Evolutionary conservation across 1,139 yeast species (phyloP), one percentile per base, ranked within the genome.

Genomic region (Komagataea norvegica): DNA sequence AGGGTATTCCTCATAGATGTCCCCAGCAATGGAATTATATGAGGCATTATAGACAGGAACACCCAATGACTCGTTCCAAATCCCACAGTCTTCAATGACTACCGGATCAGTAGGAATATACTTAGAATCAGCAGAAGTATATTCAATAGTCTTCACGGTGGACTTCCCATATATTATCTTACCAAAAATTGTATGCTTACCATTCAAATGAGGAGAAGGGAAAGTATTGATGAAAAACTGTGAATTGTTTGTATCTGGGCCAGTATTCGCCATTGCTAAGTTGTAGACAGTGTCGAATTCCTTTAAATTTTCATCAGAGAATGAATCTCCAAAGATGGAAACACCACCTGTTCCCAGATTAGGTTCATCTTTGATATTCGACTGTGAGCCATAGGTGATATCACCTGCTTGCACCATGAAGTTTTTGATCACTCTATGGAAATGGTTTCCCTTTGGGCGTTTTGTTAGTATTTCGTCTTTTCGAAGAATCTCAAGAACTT

Each of bases 341-440:
- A 67, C 60, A 16, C 76, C 77, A n/a, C 81, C 80, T 22, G 59
- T 65, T 1, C 86, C 86, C 6, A 70, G 45, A 4, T 61, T 53
- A n/a, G 60, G 55, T 36, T 68, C 65, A 3, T 40, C 43, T 6
- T 50, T 53, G 1, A 41, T 42, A 6, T 41, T 8, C 6, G 30
- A 14, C 2, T 18, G 49, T 2, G 62, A 56, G 6, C 70, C 68
- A 35, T 60, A 62, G 0, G 64, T 56, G 6, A 72, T 53, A 52
- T 82, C 91, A 26, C 95, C 95, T 5, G 81, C 83, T 55, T 85
- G 95, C n/a, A 86, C 63, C 60, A 85, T 73, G 52, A 84, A 87
- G 56, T 82, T 87, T 46, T 79, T 83, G 31, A 86, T 70, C 1
- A 84, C 77, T 39, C 91, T 65, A 51, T 83, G 87, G 57, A 87